These are phyloP conservation scores for Suillus subaureus DNA, from an alignment of 768 basidiomycete species.

Conservation along the genomic window DNA sequence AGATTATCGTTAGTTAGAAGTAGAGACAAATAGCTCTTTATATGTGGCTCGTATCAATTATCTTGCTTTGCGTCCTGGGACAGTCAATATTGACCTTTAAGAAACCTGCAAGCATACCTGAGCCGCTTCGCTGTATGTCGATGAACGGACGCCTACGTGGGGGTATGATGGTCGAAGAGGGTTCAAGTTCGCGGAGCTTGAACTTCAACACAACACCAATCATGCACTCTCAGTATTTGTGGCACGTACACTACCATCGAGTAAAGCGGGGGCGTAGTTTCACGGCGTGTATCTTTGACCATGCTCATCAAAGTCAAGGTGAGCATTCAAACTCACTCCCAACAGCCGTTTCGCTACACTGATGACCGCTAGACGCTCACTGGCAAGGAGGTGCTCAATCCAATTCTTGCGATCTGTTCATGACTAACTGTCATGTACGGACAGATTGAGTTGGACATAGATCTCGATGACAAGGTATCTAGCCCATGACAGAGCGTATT, in stretches of 20 bases:
- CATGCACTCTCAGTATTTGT: no score
- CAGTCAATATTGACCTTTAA: background rate
- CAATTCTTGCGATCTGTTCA: conserved; percentile 8
- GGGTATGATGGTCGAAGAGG: background rate
- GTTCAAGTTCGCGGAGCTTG: background rate
- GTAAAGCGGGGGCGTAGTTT: background rate
- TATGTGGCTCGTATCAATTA: background rate
- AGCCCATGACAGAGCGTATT: background rate
- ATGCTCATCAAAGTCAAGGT: conserved; percentile 96
- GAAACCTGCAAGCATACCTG: background rate
- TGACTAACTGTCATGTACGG: conserved; percentile 12
- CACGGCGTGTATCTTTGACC: conserved; percentile 11
- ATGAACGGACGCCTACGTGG: background rate
- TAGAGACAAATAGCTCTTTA: background rate
- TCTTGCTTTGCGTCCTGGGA: background rate
- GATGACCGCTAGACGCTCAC: conserved; percentile 74
- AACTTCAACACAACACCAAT: background rate
- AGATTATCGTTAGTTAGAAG: background rate
- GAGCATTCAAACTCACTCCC: conserved; percentile 13
- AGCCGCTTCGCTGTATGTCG: background rate
- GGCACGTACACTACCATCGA: background rate
- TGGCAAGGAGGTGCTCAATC: conserved; percentile 82
- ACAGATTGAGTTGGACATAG: conserved; percentile 95
- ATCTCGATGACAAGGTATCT: conserved; percentile 80
- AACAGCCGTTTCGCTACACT: conserved; percentile 5